Conservation (phyloP, 1,284 basidiomycete species). For the Sporisorium graminicola region DNA sequence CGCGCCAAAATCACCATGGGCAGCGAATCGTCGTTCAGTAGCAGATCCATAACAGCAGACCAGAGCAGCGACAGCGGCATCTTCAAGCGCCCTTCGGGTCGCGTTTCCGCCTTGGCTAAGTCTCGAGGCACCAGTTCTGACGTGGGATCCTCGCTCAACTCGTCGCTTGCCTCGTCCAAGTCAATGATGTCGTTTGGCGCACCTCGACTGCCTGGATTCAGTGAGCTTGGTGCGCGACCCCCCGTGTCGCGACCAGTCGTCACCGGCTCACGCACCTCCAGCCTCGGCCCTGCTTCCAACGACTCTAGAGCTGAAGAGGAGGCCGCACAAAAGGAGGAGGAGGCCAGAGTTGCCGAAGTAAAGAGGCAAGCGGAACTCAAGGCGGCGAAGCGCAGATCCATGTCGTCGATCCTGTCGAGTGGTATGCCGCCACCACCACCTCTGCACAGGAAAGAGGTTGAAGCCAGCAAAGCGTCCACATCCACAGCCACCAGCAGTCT, state of each 20-base stretch:
- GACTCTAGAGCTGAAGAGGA: conserved; percentile 22
- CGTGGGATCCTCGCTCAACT: conserved; percentile 3
- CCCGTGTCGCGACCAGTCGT: conserved; percentile 4
- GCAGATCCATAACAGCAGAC: conserved; percentile 15
- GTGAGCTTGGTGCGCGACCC: conserved; percentile 9
- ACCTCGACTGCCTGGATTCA: conserved; percentile 27
- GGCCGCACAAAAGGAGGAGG: conserved; percentile 33
- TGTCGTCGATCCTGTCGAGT: conserved; percentile 37
- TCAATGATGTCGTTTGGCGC: conserved; percentile 46
- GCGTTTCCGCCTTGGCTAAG: conserved; percentile 37
- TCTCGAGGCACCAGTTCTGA: conserved; percentile 34
- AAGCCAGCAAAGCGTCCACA: conserved; percentile 8
- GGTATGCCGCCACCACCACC: conserved; percentile 37
- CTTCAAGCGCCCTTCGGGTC: conserved; percentile 42
- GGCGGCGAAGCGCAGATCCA: conserved; percentile 40
- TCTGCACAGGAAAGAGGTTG: conserved; percentile 15
- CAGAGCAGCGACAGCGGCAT: conserved; percentile 30
- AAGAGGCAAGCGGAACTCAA: conserved; percentile 41
- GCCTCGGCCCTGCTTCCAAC: conserved; percentile 12
- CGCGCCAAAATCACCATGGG: background rate
- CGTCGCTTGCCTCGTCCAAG: conserved; percentile 20
- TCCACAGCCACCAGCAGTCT: conserved; percentile 1
- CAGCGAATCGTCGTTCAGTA: conserved; percentile 21
- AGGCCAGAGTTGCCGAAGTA: conserved; percentile 28
- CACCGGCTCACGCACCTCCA: conserved; percentile 13